Conservation (phyloP, 2,329 filamentous ascomycete species). For the Pseudogymnoascus verrucosus region DNA sequence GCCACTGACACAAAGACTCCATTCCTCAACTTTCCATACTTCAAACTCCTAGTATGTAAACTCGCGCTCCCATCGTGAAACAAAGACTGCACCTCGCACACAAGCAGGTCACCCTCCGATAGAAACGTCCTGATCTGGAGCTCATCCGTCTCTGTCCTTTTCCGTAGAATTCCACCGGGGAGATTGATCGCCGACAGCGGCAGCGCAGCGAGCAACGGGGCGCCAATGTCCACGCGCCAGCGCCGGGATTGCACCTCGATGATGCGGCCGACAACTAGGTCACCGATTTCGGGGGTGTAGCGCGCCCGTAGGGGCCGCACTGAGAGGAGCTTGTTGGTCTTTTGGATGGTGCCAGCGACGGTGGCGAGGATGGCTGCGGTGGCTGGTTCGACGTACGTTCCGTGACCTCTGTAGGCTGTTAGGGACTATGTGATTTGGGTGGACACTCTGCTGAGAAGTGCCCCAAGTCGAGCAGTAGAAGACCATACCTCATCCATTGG, state of each 20-base stretch:
- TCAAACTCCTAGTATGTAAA: conserved; percentile 81
- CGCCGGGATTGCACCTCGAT: conserved; percentile 87
- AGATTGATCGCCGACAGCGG: conserved; percentile 89
- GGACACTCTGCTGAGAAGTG: not conserved
- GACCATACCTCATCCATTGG: conserved; percentile 82
- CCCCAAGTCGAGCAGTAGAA: not conserved
- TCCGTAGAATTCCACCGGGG: conserved; percentile 83
- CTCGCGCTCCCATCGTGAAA: conserved; percentile 79
- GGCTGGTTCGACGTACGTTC: conserved; percentile 64
- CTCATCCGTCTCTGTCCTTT: conserved; percentile 91
- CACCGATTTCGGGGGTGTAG: conserved; percentile 93
- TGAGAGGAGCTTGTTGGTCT: conserved; percentile 94
- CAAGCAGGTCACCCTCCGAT: conserved; percentile 84
- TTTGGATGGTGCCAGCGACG: conserved; percentile 80
- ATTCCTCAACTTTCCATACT: conserved; percentile 93
- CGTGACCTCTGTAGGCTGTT: conserved; percentile 62
- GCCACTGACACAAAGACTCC: conserved; percentile 78
- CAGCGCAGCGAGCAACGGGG: conserved; percentile 74
- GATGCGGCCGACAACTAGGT: conserved; percentile 88
- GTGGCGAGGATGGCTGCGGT: conserved; percentile 73
- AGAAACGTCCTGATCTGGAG: conserved; percentile 97
- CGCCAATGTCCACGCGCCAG: conserved; percentile 92
- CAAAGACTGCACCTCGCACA: conserved; percentile 89
- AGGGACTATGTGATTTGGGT: not conserved
- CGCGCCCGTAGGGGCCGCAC: conserved; percentile 83